These are phyloP conservation scores for Didymella exigua DNA, from an alignment of 2,329 filamentous ascomycete species.

Conservation along the genomic window DNA sequence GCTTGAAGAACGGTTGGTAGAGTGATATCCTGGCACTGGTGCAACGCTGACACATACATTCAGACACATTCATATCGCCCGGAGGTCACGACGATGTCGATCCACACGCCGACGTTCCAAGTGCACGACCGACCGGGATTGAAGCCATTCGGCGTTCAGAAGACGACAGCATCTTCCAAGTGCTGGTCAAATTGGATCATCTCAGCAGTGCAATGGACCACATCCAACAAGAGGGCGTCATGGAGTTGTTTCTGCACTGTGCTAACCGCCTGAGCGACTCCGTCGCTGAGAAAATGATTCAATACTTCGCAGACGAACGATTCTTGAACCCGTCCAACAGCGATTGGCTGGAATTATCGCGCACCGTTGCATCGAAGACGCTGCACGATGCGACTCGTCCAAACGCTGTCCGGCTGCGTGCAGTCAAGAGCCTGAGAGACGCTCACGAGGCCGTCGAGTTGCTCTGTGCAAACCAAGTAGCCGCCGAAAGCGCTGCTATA, in stretches of 20 bases:
- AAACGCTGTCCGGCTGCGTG: slow-evolving; percentile 65
- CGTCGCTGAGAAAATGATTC: slow-evolving; percentile 67
- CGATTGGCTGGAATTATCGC: slow-evolving; percentile 69
- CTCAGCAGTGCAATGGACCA: slow-evolving; percentile 54
- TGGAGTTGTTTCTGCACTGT: slow-evolving; percentile 69
- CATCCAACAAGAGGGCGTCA: slow-evolving; percentile 68
- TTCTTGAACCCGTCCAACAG: slow-evolving; percentile 74
- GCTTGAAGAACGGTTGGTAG: slow-evolving; percentile 9
- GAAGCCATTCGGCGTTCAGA: slow-evolving; percentile 23
- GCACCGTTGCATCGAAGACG: slow-evolving; percentile 65
- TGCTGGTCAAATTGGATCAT: slow-evolving; percentile 37
- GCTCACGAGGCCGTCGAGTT: slow-evolving; percentile 59
- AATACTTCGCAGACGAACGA: slow-evolving; percentile 71
- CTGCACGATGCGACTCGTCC: slow-evolving; percentile 67
- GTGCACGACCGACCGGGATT: not conserved
- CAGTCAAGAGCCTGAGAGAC: slow-evolving; percentile 63
- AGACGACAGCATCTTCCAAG: slow-evolving; percentile 34
- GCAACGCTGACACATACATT: not conserved
- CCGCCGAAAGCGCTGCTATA: slow-evolving; percentile 64
- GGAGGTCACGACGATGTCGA: slow-evolving; percentile 22
- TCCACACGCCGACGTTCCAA: slow-evolving; percentile 19
- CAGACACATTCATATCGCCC: slow-evolving; percentile 13
- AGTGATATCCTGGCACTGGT: not conserved
- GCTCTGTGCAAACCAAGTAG: slow-evolving; percentile 62
- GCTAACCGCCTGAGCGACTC: slow-evolving; percentile 68